Base-by-base conservation (phyloP, 441 rosid species). In the Mallotus japonicus region DNA sequence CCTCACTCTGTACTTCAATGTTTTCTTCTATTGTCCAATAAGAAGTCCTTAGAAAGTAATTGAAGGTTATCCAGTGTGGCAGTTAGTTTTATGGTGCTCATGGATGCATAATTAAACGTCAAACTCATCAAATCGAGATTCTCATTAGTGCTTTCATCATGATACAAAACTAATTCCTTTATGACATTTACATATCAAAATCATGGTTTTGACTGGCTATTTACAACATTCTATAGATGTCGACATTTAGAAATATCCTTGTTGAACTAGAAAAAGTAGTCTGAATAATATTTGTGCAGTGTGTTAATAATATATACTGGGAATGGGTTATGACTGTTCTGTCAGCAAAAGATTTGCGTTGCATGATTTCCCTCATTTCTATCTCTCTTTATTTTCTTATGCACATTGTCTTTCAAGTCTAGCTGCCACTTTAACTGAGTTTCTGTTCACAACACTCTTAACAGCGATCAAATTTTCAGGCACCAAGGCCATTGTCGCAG, bases 401-500 rank as follows among this genome's bases (percentile, higher is more conserved):
- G 47, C 47, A 7, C 47, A 3, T 7, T 44, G 8, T 44, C 10
- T 44, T 9, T 44, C 10, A 44, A 44, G 47, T 7, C 47, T 44
- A 6, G 10, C 47, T 6, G 47, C 47, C 11, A 44, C 10, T 1
- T 10, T 44, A 44, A 44, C 47, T 7, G 19, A 56, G 22, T 56
- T 19, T 20, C 5, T n/a, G 32, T 58, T 58, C 62, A 58, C 37
- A 12, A 14, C 40, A 56, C 4, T 55, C 24, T 8, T 6, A 20
- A 9, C 22, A 56, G 28, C 28, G 11, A 19, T 9, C 11, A 11
- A 14, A 22, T 58, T 76, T 53, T 42, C 81, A 95, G 99, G 75
- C 61, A 17, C 94, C 94, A 12, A 87, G 99, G 85, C 88, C 94
- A 46, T 80, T 95, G 54, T 70, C 85, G 6, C 92, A 90, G 76